Conservation (phyloP, 441 rosid species). For the Populus trichocarpa region DNA sequence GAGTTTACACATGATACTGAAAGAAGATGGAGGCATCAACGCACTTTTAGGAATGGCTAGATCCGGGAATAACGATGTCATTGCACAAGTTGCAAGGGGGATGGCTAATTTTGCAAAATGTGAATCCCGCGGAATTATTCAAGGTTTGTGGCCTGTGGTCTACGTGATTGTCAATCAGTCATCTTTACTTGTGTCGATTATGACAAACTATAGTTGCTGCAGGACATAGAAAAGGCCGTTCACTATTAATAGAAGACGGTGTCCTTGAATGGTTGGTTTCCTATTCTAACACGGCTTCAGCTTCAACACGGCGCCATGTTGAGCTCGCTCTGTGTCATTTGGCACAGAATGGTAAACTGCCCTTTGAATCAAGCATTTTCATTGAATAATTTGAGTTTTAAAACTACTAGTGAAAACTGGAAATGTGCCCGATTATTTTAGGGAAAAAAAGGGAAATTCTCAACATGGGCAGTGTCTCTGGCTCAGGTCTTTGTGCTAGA, state of each 20-base stretch:
- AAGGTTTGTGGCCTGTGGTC: constrained; percentile 42
- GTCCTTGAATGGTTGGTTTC: constrained; percentile 72
- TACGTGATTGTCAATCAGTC: background rate
- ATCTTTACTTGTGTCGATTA: constrained; percentile 7
- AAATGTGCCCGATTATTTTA: background rate
- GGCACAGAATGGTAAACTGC: constrained; percentile 77
- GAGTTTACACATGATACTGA: constrained; percentile 59
- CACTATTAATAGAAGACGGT: constrained; percentile 73
- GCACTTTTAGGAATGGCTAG: constrained; percentile 64
- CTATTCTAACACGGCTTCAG: constrained; percentile 46
- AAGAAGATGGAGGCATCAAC: constrained; percentile 77
- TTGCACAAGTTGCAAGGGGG: constrained; percentile 95
- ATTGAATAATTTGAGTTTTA: background rate
- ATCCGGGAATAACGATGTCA: constrained; percentile 56
- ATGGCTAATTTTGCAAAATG: constrained; percentile 94
- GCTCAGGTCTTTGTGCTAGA: background rate
- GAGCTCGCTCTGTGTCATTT: constrained; percentile 96
- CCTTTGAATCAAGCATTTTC: background rate
- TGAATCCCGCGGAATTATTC: constrained; percentile 73
- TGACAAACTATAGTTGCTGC: constrained; percentile 21
- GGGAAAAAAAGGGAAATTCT: background rate
- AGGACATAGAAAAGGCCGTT: constrained; percentile 73
- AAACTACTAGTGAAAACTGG: background rate
- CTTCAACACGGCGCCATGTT: constrained; percentile 73
- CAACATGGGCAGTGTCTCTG: background rate